A percentile compares a stretch with the other conserved stretches of the same genome.
Evolutionary conservation across 225 moss, liverwort and hornwort species (phyloP).

Genomic region (Physcomitrellopsis africana): DNA sequence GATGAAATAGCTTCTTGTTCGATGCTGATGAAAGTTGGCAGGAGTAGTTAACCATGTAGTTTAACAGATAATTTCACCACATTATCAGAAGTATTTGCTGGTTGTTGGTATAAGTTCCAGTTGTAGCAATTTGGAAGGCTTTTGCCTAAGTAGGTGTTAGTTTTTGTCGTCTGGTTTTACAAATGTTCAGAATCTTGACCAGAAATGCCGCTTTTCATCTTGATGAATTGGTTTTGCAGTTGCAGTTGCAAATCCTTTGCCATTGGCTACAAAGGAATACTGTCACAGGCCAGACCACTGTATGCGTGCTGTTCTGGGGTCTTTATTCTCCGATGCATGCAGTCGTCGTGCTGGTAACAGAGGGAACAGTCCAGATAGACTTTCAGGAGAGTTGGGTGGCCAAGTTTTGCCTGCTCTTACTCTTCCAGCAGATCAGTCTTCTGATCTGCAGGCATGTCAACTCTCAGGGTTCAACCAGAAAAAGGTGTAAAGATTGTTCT

Average conservation of each 20-base stretch:
- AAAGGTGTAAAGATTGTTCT: slow-evolving; percentile 64
- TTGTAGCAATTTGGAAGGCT: slow-evolving; percentile 23
- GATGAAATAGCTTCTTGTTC: slow-evolving; percentile 17
- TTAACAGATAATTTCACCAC: slow-evolving; percentile 9
- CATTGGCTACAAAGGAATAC: slow-evolving; percentile 97
- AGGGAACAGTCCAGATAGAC: slow-evolving; percentile 67
- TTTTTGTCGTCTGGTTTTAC: slow-evolving; percentile 41
- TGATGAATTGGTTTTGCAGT: slow-evolving; percentile 71
- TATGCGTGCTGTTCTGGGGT: slow-evolving; percentile 94
- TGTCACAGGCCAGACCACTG: slow-evolving; percentile 91
- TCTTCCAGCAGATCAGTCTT: slow-evolving; percentile 64
- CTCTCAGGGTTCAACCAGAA: slow-evolving; percentile 69
- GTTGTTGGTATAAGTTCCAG: slow-evolving; percentile 24
- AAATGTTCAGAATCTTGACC: slow-evolving; percentile 47
- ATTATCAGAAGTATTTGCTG: slow-evolving; percentile 6
- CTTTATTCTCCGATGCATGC: slow-evolving; percentile 87
- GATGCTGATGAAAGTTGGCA: slow-evolving; percentile 17
- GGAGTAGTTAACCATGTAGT: slow-evolving; percentile 17
- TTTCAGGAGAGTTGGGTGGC: slow-evolving; percentile 67
- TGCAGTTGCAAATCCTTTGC: slow-evolving; percentile 86
- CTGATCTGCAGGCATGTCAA: slow-evolving; percentile 64
- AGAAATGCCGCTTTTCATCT: slow-evolving; percentile 59
- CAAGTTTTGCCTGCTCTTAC: slow-evolving; percentile 59
- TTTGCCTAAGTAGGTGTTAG: slow-evolving; percentile 33
- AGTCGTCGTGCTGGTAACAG: slow-evolving; percentile 64